Evolutionary conservation across 1,284 basidiomycete genomes (phyloP).

Genomic region (Puccinia hordei): DNA sequence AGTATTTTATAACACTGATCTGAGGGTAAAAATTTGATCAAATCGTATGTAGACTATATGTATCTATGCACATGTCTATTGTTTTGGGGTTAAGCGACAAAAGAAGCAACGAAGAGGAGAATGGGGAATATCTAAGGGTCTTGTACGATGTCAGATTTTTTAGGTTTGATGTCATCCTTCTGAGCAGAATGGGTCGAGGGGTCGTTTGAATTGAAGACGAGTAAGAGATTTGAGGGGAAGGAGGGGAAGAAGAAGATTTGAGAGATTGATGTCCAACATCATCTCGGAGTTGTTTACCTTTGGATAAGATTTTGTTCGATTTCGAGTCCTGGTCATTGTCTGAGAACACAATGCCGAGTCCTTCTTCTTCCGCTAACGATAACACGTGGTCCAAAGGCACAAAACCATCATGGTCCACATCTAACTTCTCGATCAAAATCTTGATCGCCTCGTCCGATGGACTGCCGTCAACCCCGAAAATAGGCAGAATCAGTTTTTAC

Average conservation of each 20-base stretch:
- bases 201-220: not conserved
- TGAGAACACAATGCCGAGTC: conserved; percentile 56
- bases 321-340: conserved; percentile 55
- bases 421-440: conserved; percentile 86
- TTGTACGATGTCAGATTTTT: conserved; percentile 50
- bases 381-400: conserved; percentile 64
- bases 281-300: conserved; percentile 51
- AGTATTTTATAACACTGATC: too few species aligned
- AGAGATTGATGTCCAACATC: not conserved
- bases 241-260: not conserved
- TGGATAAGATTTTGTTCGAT: conserved; percentile 55
- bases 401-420: conserved; percentile 92
- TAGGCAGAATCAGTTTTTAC: not conserved
- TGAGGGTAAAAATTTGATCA: too few species aligned
- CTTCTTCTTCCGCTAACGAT: conserved; percentile 60
- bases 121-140: conserved; percentile 26
- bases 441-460: conserved; percentile 89
- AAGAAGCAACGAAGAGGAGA: not conserved
- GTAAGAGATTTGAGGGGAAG: not conserved
- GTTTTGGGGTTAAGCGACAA: not conserved
- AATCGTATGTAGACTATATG: not conserved
- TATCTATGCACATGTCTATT: not conserved
- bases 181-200: not conserved
- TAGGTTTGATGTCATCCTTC: conserved; percentile 39
- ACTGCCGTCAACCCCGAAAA: conserved; percentile 58